Evolutionary conservation across 257 asterid genomes (phyloP), one percentile per base, ranked within the genome.

Genomic region (Rhazya stricta): DNA sequence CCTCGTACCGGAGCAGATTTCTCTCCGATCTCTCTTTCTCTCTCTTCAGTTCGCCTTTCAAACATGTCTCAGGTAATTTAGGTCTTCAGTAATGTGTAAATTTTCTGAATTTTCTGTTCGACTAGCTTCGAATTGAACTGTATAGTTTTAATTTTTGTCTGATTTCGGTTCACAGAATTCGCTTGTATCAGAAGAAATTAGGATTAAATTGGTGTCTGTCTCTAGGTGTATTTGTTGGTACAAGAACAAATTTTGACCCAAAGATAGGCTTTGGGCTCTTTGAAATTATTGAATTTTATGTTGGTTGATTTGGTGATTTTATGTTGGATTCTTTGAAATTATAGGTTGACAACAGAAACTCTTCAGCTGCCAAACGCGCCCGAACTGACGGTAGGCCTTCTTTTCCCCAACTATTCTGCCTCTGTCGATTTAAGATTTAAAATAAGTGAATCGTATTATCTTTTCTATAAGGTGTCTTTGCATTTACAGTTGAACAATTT

Each of bases 281-380:
- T 67, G 46, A 36, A 45, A 46, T 42, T 45, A 11, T 43, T 65
- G 51, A 43, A 25, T 67, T 43, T 45, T 29, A 10, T 57, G 0
- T 0, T 57, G 36, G 67, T 30, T 18, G 42, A 29, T 25, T 27
- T 46, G 43, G n/a, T 7, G n/a, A 32, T 50, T 48, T 71, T 27
- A 71, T n/a, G 34, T 51, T 71, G 63, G 21, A 21, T 16, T 34
- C 0, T 58, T 53, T 48, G 21, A 21, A 13, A 12, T 13, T 54
- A 39, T 83, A 91, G 97, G 92, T 90, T 34, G 96, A 88, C 80
- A 90, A 77, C 88, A 83, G 97, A 76, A 91, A 88, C 74, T 88
- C 96, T 73, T 90, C 96, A 7, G 94, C 97, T 50, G 85, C 90
- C 69, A 91, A 91, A 74, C 91, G 96, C 71, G 97, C 94, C 69